A percentile compares a stretch with the other conserved stretches of the same genome.
Evolutionary conservation across 208 protist species (phyloP).

Genomic region (Trichomonas vaginalis): DNA sequence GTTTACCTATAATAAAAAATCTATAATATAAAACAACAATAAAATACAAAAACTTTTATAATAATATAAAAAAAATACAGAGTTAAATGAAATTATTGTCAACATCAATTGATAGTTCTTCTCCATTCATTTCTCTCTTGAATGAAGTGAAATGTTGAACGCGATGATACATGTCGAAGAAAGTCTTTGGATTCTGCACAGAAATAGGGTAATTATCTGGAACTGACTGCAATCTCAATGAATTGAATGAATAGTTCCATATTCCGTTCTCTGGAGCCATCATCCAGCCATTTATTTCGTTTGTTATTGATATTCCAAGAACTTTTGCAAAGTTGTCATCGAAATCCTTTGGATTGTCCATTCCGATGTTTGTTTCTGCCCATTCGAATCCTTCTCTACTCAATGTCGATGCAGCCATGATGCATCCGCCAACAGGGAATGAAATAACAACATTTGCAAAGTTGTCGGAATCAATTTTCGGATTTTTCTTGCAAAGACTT

Average conservation of each 20-base stretch:
- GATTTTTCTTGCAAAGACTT: constrained; percentile 26
- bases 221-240: constrained; percentile 52
- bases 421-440: constrained; percentile 72
- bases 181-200: constrained; percentile 64
- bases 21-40: neutral
- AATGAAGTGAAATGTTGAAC: constrained; percentile 73
- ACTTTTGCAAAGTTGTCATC: constrained; percentile 60
- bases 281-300: constrained; percentile 74
- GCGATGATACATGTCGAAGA: constrained; percentile 74
- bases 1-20: no score
- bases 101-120: neutral
- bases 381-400: constrained; percentile 66
- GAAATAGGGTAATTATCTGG: constrained; percentile 66
- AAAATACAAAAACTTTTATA: neutral
- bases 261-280: constrained; percentile 56
- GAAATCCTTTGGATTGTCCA: constrained; percentile 49
- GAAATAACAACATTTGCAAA: constrained; percentile 23
- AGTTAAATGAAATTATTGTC: neutral
- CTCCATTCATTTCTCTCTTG: neutral
- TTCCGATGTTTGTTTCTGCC: constrained; percentile 60
- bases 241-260: constrained; percentile 88
- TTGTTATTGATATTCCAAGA: constrained; percentile 69
- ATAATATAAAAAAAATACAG: neutral
- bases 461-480: neutral
- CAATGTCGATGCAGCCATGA: constrained; percentile 63